A percentile compares a stretch with the other conserved stretches of the same genome.
These are phyloP conservation scores for Fusarium odoratissimum DNA, from an alignment of 2,329 filamentous ascomycete genomes.

Conservation along the genomic window DNA sequence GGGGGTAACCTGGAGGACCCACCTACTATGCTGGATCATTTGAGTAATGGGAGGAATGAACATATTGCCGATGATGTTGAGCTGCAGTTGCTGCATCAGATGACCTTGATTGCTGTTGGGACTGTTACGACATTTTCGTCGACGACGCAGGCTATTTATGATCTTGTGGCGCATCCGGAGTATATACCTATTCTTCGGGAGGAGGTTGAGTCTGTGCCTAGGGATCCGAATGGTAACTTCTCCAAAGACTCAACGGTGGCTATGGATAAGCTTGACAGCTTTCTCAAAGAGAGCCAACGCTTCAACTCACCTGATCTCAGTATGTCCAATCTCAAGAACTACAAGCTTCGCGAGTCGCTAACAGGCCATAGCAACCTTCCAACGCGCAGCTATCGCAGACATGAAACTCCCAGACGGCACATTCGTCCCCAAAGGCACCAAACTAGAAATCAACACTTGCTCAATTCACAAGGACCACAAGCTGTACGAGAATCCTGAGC, in stretches of 20 bases:
- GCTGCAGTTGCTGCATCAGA: slow-evolving; percentile 12
- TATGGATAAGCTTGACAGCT: slow-evolving; percentile 39
- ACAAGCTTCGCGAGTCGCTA: rapidly evolving
- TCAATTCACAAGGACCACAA: slow-evolving; percentile 25
- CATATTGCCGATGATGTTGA: slow-evolving; percentile 5
- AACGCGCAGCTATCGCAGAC: slow-evolving; percentile 2
- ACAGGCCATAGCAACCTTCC: neutral
- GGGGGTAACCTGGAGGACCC: neutral
- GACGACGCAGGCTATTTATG: slow-evolving; percentile 33
- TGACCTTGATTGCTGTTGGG: slow-evolving; percentile 24
- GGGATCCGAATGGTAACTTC: neutral
- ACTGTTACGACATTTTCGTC: slow-evolving; percentile 36
- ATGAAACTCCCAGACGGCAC: slow-evolving; percentile 27
- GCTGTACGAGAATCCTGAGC: slow-evolving; percentile 6
- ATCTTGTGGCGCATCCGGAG: slow-evolving; percentile 33
- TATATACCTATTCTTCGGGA: slow-evolving; percentile 20
- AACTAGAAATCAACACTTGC: slow-evolving; percentile 35
- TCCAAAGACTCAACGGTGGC: neutral
- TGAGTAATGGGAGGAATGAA: slow-evolving; percentile 11
- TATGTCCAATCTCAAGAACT: rapidly evolving
- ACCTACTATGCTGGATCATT: slow-evolving; percentile 1
- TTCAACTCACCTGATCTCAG: slow-evolving; percentile 36
- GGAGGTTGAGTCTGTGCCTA: slow-evolving; percentile 1
- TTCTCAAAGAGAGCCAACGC: slow-evolving; percentile 40
- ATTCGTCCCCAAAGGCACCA: slow-evolving; percentile 31